phyloP scores from a whole-genome alignment of 768 basidiomycete species.

The Mycena haematopus region DNA sequence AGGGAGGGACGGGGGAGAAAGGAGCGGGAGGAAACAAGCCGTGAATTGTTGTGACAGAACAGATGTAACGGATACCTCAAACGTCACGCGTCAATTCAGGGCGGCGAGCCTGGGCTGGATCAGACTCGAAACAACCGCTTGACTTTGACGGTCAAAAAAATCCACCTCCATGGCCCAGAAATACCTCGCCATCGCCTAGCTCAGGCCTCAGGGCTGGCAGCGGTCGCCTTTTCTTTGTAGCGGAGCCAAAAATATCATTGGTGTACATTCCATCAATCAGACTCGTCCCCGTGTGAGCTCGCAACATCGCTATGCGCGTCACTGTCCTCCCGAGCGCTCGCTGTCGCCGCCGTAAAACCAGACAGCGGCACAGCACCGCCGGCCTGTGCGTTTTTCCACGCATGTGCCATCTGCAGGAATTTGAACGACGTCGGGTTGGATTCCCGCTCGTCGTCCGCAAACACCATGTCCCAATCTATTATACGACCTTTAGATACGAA shows the following conservation, averaged over 20 bases:
- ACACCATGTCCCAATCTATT: conserved; percentile 92
- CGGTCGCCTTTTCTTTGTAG: too few relatives aligned
- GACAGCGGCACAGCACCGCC: conserved; percentile 47
- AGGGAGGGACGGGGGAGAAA: neutral
- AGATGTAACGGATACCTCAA: neutral
- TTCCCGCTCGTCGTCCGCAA: conserved; percentile 95
- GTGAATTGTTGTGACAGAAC: neutral
- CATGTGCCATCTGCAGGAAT: conserved; percentile 94
- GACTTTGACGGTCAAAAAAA: too few relatives aligned
- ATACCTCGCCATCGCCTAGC: too few relatives aligned
- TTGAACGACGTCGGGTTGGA: conserved; percentile 94
- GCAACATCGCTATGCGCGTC: conserved; percentile 56
- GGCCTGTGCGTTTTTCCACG: conserved; percentile 73
- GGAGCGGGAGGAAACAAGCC: neutral
- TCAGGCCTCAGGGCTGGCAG: too few relatives aligned
- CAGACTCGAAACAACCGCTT: too few relatives aligned
- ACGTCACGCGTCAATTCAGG: neutral
- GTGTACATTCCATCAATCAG: conserved; percentile 27
- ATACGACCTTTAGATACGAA: conserved; percentile 8
- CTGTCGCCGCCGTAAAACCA: conserved; percentile 51
- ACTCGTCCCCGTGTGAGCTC: conserved; percentile 55
- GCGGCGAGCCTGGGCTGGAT: neutral
- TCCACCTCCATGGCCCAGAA: too few relatives aligned
- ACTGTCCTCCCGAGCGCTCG: conserved; percentile 35
- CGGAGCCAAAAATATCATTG: too few relatives aligned